phyloP scores from a whole-genome alignment of 179 eudicot genomes.

The Dionaea muscipula region DNA sequence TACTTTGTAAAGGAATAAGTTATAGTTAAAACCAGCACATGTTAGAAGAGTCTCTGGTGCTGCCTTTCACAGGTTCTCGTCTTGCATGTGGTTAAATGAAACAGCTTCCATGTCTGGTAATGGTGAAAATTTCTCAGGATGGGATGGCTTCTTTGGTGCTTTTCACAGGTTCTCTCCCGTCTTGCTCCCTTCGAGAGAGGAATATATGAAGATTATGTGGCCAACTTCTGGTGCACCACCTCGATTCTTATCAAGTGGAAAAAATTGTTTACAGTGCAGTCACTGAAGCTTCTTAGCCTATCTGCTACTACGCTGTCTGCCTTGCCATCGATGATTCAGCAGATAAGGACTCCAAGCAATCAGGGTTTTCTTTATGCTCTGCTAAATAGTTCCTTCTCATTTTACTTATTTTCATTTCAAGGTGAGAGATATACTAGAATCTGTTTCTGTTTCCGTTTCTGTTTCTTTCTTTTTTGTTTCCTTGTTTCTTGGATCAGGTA shows the following conservation, averaged over 20 bases:
- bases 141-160: too few relatives aligned
- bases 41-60: too few relatives aligned
- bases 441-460: too few relatives aligned
- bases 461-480: too few relatives aligned
- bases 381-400: slow-evolving; percentile 66
- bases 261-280: slow-evolving; percentile 43
- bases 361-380: slow-evolving; percentile 63
- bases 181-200: slow-evolving; percentile 96
- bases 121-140: too few relatives aligned
- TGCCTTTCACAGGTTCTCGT: too few relatives aligned
- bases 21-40: too few relatives aligned
- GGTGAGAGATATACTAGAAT: too few relatives aligned
- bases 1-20: too few relatives aligned
- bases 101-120: too few relatives aligned
- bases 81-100: too few relatives aligned
- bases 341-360: slow-evolving; percentile 63
- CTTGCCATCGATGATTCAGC: slow-evolving; percentile 80
- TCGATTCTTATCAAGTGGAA: slow-evolving; percentile 78
- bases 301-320: slow-evolving; percentile 47
- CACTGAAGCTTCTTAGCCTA: slow-evolving; percentile 55
- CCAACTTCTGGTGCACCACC: slow-evolving; percentile 93
- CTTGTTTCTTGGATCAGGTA: neutral
- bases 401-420: slow-evolving; percentile 85
- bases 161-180: slow-evolving; percentile 67
- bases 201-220: slow-evolving; percentile 86